A percentile compares a stretch with the other conserved stretches of the same genome.
phyloP scores from a whole-genome alignment of 2,329 filamentous ascomycete species.

The Hortaea sp. region DNA sequence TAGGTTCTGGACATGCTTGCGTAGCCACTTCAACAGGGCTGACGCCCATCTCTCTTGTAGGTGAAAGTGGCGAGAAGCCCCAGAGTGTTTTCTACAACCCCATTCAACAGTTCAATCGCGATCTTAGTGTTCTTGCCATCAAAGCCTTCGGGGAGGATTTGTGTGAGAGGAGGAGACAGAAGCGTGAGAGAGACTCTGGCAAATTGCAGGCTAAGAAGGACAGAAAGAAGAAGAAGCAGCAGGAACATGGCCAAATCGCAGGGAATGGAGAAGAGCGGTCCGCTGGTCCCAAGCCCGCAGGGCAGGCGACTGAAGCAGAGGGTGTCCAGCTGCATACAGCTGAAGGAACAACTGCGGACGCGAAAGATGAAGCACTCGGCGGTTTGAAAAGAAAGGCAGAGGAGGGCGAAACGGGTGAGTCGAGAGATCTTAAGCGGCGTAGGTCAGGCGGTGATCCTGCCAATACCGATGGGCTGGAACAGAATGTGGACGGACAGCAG shows the following conservation, averaged over 20 bases:
- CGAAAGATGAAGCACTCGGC: neutral
- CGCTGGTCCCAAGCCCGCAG: slow-evolving; percentile 7
- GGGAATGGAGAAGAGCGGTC: slow-evolving; percentile 3
- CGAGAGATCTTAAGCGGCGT: no score
- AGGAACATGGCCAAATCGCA: slow-evolving; percentile 6
- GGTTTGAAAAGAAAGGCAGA: neutral
- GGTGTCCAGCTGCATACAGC: slow-evolving; percentile 1
- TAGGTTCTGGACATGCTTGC: slow-evolving; percentile 7
- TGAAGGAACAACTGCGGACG: neutral
- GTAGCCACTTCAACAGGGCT: slow-evolving; percentile 32
- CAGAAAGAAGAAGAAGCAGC: slow-evolving; percentile 25
- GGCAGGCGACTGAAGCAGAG: neutral
- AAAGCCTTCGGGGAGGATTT: slow-evolving; percentile 70
- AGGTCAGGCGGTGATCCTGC: neutral
- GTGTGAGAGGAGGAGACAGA: slow-evolving; percentile 15
- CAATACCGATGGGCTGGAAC: neutral
- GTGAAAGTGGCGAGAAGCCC: slow-evolving; percentile 47
- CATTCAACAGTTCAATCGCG: slow-evolving; percentile 97
- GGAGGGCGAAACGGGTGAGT: neutral
- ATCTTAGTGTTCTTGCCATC: slow-evolving; percentile 86
- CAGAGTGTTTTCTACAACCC: slow-evolving; percentile 95
- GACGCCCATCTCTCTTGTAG: slow-evolving; percentile 1
- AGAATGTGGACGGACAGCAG: neutral
- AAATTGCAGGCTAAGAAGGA: slow-evolving; percentile 21
- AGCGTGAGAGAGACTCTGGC: slow-evolving; percentile 23